Base-by-base conservation (phyloP, 257 asterid genomes). In the Rauvolfia tetraphylla region DNA sequence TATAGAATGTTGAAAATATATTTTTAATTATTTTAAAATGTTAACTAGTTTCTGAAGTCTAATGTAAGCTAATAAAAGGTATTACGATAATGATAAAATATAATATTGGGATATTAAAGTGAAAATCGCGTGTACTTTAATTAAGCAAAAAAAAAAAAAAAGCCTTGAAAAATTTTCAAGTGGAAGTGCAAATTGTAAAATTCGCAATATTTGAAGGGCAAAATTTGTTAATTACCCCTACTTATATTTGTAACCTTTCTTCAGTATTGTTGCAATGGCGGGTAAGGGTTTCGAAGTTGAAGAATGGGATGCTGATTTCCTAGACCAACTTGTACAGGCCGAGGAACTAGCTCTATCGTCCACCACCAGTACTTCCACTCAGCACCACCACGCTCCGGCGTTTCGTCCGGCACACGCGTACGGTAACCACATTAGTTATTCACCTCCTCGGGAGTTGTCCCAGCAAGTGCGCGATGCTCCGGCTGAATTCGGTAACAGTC, bases 401-500 rank as follows among this genome's bases (percentile, higher is more conserved):
- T 81, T 70, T 4, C 76, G 36, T 1, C 78, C 72, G 61, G 77
- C 65, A 39, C 82, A 80, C 59, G 75, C 71, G 62, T 65, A 46
- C 44, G 33, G 57, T 62, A 51, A 4, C 73, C 82, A 68, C 18
- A 42, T 79, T 78, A 87, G 81, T 76, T 84, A 86, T 75, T 90
- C 97, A 15, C 98, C 97, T 73, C 98, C 98, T 62, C 89, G 92
- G 49, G 87, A 88, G 79, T 82, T 92, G 83, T 89, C 98, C n/a
- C 98, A 94, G 88, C 81, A 91, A 78, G 63, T 83, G 10, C 81
- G 4, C 23, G 82, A 82, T 25, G 0, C 69, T 65, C 70, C 71
- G 33, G 56, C n/a, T 23, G 46, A 51, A 61, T 57, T n/a, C 31
- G 38, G 56, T 33, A 10, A 3, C 54, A 17, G 76, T 48, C 56